Evolutionary conservation across 495 filamentous ascomycete genomes (phyloP), one percentile per base, ranked within the genome.

Genomic region (Podospora sp.): DNA sequence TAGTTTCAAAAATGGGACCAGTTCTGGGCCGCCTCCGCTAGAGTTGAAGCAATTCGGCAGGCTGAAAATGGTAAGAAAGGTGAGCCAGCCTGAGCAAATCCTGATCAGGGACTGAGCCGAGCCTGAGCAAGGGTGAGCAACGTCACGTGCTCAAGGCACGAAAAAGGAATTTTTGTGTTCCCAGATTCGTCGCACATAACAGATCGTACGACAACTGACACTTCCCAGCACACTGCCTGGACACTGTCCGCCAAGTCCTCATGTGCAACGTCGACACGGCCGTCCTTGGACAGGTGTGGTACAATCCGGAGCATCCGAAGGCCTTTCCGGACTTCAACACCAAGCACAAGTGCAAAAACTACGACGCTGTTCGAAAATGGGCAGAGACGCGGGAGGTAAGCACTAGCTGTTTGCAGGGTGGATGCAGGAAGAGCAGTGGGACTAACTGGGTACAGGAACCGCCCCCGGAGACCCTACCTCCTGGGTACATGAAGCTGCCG

Each of bases 321-420:
- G 79, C 83, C 0, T 85, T 82, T 66, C 78, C 82, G 7, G 83
- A 88, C 60, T 87, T 88, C 73, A 84, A 86, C 66, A 86, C 84
- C 0, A 66, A 77, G 53, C 86, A 87, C 63, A 76, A 74, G 60
- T 87, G 87, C 68, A 79, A 83, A 46, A 85, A 88, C 63, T 88
- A 83, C 63, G 82, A 88, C 6, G 81, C 0, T 68, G 63, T 89
- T 22, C 71, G 83, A 9, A 50, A 74, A 46, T 88, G 85, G 84
- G 84, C 83, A 0, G 73, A 84, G 68, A 66, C 65, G 8, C 78
- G 81, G 36, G 83, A 88, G 72, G 71, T 69, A 49, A 46, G 40
- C 40, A 46, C 40, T 46, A 14, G 24, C 21, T 25, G 9, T 16
- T 7, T 26, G 22, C 53, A 26, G 53, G n/a, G n/a, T n/a, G n/a